Conservation (phyloP, 352 stramenopile species). For the Phytophthora agathidicida region DNA sequence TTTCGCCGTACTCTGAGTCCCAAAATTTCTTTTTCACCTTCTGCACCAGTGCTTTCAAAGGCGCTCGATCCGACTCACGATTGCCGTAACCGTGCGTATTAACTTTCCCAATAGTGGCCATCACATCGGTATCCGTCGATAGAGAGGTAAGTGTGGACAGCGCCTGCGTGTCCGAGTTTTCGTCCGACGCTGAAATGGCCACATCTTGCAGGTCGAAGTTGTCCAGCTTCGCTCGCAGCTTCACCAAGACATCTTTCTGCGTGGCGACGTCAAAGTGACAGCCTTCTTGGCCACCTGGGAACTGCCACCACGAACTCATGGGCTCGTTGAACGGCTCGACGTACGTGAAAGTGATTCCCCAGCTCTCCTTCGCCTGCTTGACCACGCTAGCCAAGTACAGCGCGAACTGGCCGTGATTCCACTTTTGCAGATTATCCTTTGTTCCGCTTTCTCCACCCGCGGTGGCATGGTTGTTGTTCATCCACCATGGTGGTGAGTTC, state of each 20-base stretch:
- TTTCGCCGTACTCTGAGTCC: constrained; percentile 70
- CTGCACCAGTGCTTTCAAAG: constrained; percentile 37
- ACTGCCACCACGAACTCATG: constrained; percentile 34
- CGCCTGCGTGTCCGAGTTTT: constrained; percentile 51
- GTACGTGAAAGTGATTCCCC: constrained; percentile 54
- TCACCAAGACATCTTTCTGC: constrained; percentile 24
- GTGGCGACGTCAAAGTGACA: constrained; percentile 32
- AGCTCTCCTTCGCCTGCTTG: constrained; percentile 45
- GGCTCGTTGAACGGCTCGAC: constrained; percentile 68
- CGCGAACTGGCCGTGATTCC: constrained; percentile 49
- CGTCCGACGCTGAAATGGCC: constrained; percentile 49
- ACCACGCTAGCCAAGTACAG: constrained; percentile 47
- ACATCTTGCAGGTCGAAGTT: constrained; percentile 32
- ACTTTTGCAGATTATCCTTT: constrained; percentile 50
- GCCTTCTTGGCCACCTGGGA: constrained; percentile 42
- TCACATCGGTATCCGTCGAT: constrained; percentile 22
- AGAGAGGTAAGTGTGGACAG: constrained; percentile 42
- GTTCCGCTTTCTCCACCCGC: constrained; percentile 40
- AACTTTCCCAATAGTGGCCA: constrained; percentile 48
- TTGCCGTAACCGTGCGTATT: constrained; percentile 69
- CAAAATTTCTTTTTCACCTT: constrained; percentile 49
- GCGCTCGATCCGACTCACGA: constrained; percentile 39
- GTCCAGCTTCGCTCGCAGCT: background rate
- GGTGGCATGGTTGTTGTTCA: constrained; percentile 56
- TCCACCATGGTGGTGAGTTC: constrained; percentile 67